Evolutionary conservation across 352 stramenopile species (phyloP).

Genomic region (Globisporangium polare): DNA sequence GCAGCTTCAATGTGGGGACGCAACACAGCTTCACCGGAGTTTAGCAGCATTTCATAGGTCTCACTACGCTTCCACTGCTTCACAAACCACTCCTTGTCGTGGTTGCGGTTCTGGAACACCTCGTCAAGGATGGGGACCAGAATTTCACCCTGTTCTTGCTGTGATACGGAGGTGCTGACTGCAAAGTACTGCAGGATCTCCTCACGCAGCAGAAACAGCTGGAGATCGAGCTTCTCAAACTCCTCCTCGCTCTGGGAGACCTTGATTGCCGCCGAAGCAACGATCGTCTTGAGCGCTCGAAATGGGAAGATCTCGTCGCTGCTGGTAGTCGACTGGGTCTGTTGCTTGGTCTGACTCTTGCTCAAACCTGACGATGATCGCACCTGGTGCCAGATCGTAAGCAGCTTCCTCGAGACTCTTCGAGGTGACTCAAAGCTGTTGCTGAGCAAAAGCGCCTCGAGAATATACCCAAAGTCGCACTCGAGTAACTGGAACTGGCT

Average conservation of each 20-base stretch:
- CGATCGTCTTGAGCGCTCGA: slow-evolving; percentile 7
- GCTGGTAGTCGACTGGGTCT: no score
- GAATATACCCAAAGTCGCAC: slow-evolving; percentile 22
- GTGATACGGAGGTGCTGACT: neutral
- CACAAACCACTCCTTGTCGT: slow-evolving; percentile 22
- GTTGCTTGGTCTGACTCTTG: no score
- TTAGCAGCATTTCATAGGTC: neutral
- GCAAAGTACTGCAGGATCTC: slow-evolving; percentile 10
- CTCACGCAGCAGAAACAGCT: slow-evolving; percentile 11
- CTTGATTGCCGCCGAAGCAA: slow-evolving; percentile 4
- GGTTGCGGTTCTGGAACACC: slow-evolving; percentile 11
- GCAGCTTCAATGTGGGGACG: neutral
- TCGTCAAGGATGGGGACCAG: neutral
- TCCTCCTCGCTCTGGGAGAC: slow-evolving; percentile 10
- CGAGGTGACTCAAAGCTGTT: slow-evolving; percentile 19
- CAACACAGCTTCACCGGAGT: neutral
- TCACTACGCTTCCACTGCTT: slow-evolving; percentile 17
- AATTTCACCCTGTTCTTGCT: neutral
- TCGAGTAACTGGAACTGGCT: slow-evolving; percentile 27
- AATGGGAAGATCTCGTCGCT: slow-evolving; percentile 4
- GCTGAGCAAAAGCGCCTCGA: slow-evolving; percentile 33
- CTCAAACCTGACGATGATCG: neutral
- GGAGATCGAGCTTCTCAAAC: slow-evolving; percentile 13
- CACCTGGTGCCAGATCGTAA: slow-evolving; percentile 20
- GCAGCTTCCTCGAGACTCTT: slow-evolving; percentile 18